phyloP scores from a whole-genome alignment of 495 filamentous ascomycete genomes.

The Elaphomyces granulatus region DNA sequence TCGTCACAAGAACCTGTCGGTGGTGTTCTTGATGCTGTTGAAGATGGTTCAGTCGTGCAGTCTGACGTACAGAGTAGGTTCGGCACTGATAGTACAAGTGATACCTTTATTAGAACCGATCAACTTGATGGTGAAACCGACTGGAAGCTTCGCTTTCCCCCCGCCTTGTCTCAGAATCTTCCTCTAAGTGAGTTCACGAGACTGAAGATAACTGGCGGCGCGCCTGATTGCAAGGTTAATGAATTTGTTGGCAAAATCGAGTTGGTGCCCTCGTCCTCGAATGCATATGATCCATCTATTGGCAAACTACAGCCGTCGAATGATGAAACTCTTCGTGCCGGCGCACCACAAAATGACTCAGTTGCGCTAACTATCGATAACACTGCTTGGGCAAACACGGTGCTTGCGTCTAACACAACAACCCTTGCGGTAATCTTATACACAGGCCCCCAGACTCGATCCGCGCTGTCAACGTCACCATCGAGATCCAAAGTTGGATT shows the following conservation, averaged over 20 bases:
- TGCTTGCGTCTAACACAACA: slow-evolving; percentile 81
- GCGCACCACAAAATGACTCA: slow-evolving; percentile 26
- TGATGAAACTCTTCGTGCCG: slow-evolving; percentile 4
- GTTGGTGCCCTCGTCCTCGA: slow-evolving; percentile 25
- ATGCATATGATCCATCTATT: slow-evolving; percentile 31
- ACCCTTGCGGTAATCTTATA: slow-evolving; percentile 84
- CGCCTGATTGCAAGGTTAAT: slow-evolving; percentile 84
- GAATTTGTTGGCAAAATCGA: slow-evolving; percentile 83
- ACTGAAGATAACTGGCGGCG: slow-evolving; percentile 66
- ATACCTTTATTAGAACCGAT: slow-evolving; percentile 95
- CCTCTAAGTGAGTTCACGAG: slow-evolving; percentile 51
- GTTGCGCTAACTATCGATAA: slow-evolving; percentile 85
- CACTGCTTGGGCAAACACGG: slow-evolving; percentile 97
- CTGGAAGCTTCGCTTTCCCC: slow-evolving; percentile 90
- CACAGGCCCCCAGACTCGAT: slow-evolving; percentile 87
- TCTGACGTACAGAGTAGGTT: slow-evolving; percentile 4
- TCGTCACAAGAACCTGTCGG: slow-evolving; percentile 4
- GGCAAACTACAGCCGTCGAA: slow-evolving; percentile 23
- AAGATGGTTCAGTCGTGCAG: slow-evolving; percentile 2
- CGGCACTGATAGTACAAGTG: slow-evolving; percentile 40
- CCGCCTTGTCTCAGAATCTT: slow-evolving; percentile 64
- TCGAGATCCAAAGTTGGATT: slow-evolving; percentile 87
- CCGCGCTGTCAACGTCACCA: slow-evolving; percentile 81
- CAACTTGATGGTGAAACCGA: slow-evolving; percentile 98
- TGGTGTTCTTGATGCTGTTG: slow-evolving; percentile 1